These are phyloP conservation scores for Daldinia loculata DNA, from an alignment of 495 filamentous ascomycete genomes.

Conservation along the genomic window DNA sequence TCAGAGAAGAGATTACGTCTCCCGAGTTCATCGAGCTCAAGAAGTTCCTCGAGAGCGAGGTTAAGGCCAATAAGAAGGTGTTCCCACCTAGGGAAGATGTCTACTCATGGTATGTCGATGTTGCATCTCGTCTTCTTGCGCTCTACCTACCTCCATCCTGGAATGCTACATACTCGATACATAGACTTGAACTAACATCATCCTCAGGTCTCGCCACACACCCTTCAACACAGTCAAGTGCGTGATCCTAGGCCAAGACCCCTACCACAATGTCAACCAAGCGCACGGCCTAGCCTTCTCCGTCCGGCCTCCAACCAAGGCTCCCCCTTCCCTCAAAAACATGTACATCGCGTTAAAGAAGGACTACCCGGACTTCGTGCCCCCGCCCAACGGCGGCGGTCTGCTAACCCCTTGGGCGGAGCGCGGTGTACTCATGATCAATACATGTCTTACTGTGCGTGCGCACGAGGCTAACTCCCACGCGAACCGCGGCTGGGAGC, in stretches of 20 bases:
- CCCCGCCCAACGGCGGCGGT: conserved; percentile 79
- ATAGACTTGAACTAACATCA: not conserved
- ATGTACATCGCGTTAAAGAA: conserved; percentile 87
- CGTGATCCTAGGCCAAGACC: conserved; percentile 94
- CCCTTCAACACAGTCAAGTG: conserved; percentile 86
- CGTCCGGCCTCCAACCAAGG: conserved; percentile 84
- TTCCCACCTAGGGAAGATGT: conserved; percentile 89
- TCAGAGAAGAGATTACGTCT: conserved; percentile 82
- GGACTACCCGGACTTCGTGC: conserved; percentile 82
- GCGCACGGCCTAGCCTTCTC: conserved; percentile 96
- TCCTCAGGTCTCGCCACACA: conserved; percentile 82
- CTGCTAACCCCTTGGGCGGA: conserved; percentile 93
- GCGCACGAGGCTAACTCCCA: conserved; percentile 88
- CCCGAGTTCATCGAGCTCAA: conserved; percentile 87
- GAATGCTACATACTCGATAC: not conserved
- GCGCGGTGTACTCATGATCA: conserved; percentile 87
- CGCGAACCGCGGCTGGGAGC: conserved; percentile 86
- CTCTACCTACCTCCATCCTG: not conserved
- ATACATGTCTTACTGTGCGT: conserved; percentile 91
- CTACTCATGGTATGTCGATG: conserved; percentile 81
- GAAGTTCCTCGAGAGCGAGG: conserved; percentile 82
- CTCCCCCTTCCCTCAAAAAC: conserved; percentile 87
- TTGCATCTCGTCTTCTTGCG: not conserved
- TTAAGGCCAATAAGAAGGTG: conserved; percentile 72
- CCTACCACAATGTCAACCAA: conserved; percentile 95